These are phyloP conservation scores for Lactarius hatsudake DNA, from an alignment of 768 basidiomycete species.

Conservation along the genomic window DNA sequence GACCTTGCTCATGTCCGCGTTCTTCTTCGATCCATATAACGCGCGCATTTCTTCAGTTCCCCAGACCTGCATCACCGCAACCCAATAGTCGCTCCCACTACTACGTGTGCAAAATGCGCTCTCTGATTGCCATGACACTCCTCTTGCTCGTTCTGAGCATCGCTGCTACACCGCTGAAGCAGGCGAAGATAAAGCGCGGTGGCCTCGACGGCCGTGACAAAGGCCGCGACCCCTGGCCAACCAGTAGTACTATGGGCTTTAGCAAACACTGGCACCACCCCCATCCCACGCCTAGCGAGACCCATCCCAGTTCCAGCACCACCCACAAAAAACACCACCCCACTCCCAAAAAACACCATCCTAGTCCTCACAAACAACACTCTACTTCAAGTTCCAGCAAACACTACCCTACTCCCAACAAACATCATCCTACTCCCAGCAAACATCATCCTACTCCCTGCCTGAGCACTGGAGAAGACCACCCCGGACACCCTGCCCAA, in stretches of 20 bases:
- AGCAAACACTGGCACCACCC: neutral
- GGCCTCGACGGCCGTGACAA: neutral
- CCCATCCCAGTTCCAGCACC: too few species aligned
- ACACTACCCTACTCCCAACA: too few species aligned
- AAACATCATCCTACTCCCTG: neutral
- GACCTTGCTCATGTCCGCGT: neutral
- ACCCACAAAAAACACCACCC: neutral
- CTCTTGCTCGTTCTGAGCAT: constrained; percentile 13
- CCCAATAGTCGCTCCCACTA: neutral
- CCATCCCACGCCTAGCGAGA: too few species aligned
- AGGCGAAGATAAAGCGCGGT: constrained; percentile 32
- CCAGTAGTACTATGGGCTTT: too few species aligned
- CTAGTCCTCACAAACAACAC: too few species aligned
- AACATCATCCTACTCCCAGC: neutral
- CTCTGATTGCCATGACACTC: constrained; percentile 6
- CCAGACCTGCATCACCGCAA: neutral
- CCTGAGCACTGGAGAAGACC: neutral
- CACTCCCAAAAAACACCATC: too few species aligned
- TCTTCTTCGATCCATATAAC: constrained; percentile 2
- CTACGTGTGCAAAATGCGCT: neutral
- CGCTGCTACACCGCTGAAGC: constrained; percentile 29
- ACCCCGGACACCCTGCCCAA: neutral
- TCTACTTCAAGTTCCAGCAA: too few species aligned
- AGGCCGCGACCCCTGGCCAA: neutral
- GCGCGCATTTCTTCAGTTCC: neutral